Percentiles rank a stretch among this genome's conserved stretches.
phyloP scores from a whole-genome alignment of 495 filamentous ascomycete genomes.

The Choiromyces venosus region DNA sequence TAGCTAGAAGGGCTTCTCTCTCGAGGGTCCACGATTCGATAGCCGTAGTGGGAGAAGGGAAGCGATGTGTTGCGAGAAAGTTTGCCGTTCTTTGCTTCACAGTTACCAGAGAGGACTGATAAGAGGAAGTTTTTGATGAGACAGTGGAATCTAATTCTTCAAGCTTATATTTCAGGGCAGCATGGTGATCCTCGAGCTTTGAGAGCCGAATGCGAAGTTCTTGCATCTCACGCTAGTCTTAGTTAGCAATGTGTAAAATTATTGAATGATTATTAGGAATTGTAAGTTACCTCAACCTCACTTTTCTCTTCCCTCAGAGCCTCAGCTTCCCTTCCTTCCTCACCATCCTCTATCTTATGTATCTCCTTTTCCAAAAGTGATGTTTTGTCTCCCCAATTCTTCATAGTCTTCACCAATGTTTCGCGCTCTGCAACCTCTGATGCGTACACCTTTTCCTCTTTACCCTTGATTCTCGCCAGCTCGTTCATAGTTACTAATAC shows the following conservation, averaged over 20 bases:
- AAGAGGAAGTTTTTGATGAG: conserved; percentile 30
- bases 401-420: conserved; percentile 55
- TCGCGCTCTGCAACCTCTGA: conserved; percentile 55
- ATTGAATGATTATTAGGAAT: background rate
- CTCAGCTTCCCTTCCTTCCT: conserved; percentile 38
- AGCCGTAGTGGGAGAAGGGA: conserved; percentile 26
- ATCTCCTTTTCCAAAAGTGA: conserved; percentile 57
- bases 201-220: conserved; percentile 22
- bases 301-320: conserved; percentile 43
- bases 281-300: conserved; percentile 18
- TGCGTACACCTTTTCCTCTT: conserved; percentile 61
- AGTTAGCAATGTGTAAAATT: background rate
- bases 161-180: conserved; percentile 44
- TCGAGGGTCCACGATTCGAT: conserved; percentile 58
- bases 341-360: conserved; percentile 49
- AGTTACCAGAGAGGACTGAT: conserved; percentile 26
- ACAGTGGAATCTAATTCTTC: conserved; percentile 51
- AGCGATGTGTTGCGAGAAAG: conserved; percentile 22
- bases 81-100: conserved; percentile 18
- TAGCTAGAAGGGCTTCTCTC: conserved; percentile 52
- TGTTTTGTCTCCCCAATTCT: conserved; percentile 57
- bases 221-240: conserved; percentile 16
- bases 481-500: conserved; percentile 67
- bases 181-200: conserved; percentile 28
- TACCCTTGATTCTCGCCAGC: conserved; percentile 63